These are phyloP conservation scores for Pseudomonodictys pantanalensis DNA, from an alignment of 495 filamentous ascomycete genomes.

Conservation along the genomic window DNA sequence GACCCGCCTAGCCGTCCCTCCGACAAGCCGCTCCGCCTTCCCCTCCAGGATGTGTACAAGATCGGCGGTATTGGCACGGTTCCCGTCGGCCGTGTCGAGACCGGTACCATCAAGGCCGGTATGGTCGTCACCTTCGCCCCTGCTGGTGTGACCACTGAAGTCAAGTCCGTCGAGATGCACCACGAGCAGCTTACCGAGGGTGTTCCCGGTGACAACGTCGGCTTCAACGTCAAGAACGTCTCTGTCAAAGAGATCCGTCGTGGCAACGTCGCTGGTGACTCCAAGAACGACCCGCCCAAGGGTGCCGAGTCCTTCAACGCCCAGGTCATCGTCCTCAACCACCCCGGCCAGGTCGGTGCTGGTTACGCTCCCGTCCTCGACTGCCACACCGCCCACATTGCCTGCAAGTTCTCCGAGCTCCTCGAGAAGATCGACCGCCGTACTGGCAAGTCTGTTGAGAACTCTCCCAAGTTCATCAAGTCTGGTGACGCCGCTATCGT, in stretches of 20 bases:
- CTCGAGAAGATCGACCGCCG: slow-evolving; percentile 99
- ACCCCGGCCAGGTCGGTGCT: slow-evolving; percentile 98
- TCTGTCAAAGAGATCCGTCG: slow-evolving; percentile 99
- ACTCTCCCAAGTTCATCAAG: slow-evolving; percentile 97
- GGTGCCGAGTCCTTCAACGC: slow-evolving; percentile 93
- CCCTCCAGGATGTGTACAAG: slow-evolving; percentile 99
- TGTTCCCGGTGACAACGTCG: slow-evolving; percentile 98
- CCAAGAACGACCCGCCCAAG: slow-evolving; percentile 97
- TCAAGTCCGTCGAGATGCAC: slow-evolving; percentile 99
- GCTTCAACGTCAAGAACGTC: slow-evolving; percentile 99
- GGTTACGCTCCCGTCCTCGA: slow-evolving; percentile 98
- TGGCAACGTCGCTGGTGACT: slow-evolving; percentile 99
- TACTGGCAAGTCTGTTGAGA: slow-evolving; percentile 96
- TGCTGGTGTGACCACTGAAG: slow-evolving; percentile 98
- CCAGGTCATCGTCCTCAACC: slow-evolving; percentile 99
- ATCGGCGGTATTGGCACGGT: slow-evolving; percentile 99
- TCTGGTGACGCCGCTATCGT: slow-evolving; percentile 99
- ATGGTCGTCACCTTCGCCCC: slow-evolving; percentile 98
- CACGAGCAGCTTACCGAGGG: slow-evolving; percentile 98
- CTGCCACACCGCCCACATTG: slow-evolving; percentile 99
- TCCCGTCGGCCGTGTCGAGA: slow-evolving; percentile 99
- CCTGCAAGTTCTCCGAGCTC: slow-evolving; percentile 99
- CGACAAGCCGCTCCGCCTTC: slow-evolving; percentile 98
- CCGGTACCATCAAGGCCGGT: slow-evolving; percentile 93
- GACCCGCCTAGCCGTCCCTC: slow-evolving; percentile 89